Conservation (phyloP, 352 stramenopile genomes). For the Thalassiosira hispida region DNA sequence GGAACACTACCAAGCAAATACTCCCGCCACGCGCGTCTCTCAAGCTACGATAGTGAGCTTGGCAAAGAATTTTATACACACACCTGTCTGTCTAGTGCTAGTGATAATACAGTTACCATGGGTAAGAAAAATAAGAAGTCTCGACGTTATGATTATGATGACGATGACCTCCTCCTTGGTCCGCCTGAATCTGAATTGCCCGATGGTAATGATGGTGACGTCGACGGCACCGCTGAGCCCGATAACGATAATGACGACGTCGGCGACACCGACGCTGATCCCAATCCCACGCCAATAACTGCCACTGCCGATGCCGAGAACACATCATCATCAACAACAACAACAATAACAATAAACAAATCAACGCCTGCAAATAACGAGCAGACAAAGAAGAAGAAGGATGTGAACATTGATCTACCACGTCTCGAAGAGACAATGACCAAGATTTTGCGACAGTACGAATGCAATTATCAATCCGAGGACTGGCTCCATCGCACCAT, state of each 20-base stretch:
- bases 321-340: neutral
- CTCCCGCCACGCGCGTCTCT: too few species aligned
- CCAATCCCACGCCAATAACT: neutral
- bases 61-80: too few species aligned
- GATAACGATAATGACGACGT: neutral
- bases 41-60: too few species aligned
- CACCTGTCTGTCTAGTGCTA: too few species aligned
- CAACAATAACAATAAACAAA: neutral
- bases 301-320: neutral
- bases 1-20: too few species aligned
- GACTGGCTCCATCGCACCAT: constrained; percentile 33
- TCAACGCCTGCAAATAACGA: neutral
- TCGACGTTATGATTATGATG: neutral
- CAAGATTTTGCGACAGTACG: constrained; percentile 11
- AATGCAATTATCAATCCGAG: constrained; percentile 1
- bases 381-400: neutral
- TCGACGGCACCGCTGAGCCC: neutral
- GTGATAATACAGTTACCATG: too few species aligned
- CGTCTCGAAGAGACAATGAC: constrained; percentile 13
- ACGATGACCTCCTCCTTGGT: constrained; percentile 2
- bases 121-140: constrained; percentile 6
- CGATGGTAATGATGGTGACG: neutral
- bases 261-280: neutral
- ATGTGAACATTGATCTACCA: constrained; percentile 24
- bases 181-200: neutral